Conservation (phyloP, 2,329 filamentous ascomycete species). For the Myotisia sp. region DNA sequence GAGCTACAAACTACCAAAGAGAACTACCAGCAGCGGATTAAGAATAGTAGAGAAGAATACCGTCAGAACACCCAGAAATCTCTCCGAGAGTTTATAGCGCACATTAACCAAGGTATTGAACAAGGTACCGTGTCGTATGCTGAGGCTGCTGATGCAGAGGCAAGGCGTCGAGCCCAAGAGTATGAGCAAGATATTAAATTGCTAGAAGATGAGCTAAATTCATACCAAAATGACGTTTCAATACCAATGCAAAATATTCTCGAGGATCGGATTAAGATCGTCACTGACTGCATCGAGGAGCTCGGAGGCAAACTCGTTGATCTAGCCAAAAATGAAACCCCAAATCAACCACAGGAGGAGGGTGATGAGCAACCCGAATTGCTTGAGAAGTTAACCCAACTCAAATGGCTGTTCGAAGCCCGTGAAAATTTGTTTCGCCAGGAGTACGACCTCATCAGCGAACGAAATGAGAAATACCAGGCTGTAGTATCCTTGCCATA, state of each 20-base stretch:
- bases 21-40: constrained; percentile 36
- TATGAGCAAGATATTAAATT: constrained; percentile 55
- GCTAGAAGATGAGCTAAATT: constrained; percentile 67
- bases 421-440: constrained; percentile 77
- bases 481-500: constrained; percentile 75
- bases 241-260: constrained; percentile 69
- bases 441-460: constrained; percentile 68
- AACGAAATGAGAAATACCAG: constrained; percentile 75
- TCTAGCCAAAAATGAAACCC: constrained; percentile 52
- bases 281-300: constrained; percentile 63
- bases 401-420: constrained; percentile 95
- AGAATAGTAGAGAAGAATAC: constrained; percentile 40
- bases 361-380: constrained; percentile 90
- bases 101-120: constrained; percentile 65
- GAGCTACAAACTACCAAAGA: constrained; percentile 56
- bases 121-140: constrained; percentile 67
- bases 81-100: constrained; percentile 52
- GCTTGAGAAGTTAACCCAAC: constrained; percentile 78
- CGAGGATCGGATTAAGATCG: constrained; percentile 56
- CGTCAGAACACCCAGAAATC: constrained; percentile 42
- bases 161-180: constrained; percentile 58
- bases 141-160: constrained; percentile 68
- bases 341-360: constrained; percentile 82
- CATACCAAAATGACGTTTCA: constrained; percentile 71
- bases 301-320: constrained; percentile 58